Conservation (phyloP, 495 filamentous ascomycete genomes). For the Staphylotrichum longicolle region DNA sequence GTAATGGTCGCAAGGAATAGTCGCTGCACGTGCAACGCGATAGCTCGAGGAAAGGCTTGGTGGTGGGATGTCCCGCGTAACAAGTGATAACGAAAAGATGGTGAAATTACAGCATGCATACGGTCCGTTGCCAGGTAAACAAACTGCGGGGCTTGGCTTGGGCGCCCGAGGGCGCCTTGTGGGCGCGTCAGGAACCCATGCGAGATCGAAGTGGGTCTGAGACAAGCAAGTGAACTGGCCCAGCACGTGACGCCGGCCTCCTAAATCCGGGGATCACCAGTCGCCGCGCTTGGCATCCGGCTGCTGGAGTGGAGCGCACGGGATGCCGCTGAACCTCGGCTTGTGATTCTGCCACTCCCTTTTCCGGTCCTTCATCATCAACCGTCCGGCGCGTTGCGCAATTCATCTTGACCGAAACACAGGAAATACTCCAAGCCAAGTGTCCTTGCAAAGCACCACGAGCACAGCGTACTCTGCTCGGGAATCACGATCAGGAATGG, state of each 20-base stretch:
- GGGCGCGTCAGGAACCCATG: conserved; percentile 7
- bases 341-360: conserved; percentile 22
- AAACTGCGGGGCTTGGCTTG: conserved; percentile 29
- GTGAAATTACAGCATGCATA: conserved; percentile 13
- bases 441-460: too few species aligned
- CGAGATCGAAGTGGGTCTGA: conserved; percentile 1
- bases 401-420: not conserved
- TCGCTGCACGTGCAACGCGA: not conserved
- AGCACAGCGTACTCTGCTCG: not conserved
- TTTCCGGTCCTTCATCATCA: conserved; percentile 18
- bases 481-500: conserved; percentile 49
- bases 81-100: not conserved
- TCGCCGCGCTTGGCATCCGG: conserved; percentile 8
- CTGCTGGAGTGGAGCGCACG: conserved; percentile 1
- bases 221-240: not conserved
- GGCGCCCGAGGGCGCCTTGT: conserved; percentile 14
- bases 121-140: conserved; percentile 32
- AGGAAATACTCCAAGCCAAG: too few species aligned
- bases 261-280: conserved; percentile 16
- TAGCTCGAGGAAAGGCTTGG: not conserved
- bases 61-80: conserved; percentile 4
- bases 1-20: not conserved
- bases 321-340: conserved; percentile 25
- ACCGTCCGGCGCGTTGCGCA: conserved; percentile 4
- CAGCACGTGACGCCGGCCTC: conserved; percentile 9